These are phyloP conservation scores for Saprolegnia diclina DNA, from an alignment of 352 stramenopile species.

Conservation along the genomic window DNA sequence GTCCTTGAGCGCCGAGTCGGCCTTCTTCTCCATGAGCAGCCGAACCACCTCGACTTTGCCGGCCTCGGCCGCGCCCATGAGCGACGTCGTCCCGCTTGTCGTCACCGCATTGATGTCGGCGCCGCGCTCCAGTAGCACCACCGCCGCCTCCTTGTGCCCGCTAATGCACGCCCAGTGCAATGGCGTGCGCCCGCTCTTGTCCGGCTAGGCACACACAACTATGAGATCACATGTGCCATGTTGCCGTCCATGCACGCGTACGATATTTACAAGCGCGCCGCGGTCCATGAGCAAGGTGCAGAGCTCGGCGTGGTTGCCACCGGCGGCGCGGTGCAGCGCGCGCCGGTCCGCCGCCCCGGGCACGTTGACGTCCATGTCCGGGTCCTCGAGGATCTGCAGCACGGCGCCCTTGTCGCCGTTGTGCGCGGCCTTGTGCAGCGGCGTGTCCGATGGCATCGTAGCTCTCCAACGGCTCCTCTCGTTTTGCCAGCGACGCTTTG, in stretches of 20 bases:
- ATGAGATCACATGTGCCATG: background rate
- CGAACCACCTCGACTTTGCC: constrained; percentile 89
- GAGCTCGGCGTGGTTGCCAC: constrained; percentile 84
- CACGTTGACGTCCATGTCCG: constrained; percentile 84
- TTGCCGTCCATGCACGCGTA: constrained; percentile 34
- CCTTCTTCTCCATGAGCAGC: constrained; percentile 87
- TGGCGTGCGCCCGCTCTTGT: constrained; percentile 89
- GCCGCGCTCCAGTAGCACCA: constrained; percentile 79
- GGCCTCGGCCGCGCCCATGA: constrained; percentile 86
- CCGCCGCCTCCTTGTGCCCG: constrained; percentile 86
- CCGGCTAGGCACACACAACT: constrained; percentile 51
- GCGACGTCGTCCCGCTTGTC: constrained; percentile 84
- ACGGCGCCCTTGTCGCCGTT: constrained; percentile 86
- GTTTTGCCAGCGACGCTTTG: background rate
- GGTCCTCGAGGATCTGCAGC: constrained; percentile 83
- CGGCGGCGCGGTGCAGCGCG: constrained; percentile 80
- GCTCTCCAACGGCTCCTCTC: background rate
- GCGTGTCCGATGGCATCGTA: constrained; percentile 81
- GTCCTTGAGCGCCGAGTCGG: constrained; percentile 84
- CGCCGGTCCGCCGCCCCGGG: constrained; percentile 80
- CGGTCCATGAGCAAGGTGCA: constrained; percentile 82
- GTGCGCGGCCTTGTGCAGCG: constrained; percentile 86
- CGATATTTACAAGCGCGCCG: constrained; percentile 81
- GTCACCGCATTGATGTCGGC: constrained; percentile 87
- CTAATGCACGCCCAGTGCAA: constrained; percentile 91